Conservation (phyloP, 805 yeast species). For the Jamesozyma piceae region DNA sequence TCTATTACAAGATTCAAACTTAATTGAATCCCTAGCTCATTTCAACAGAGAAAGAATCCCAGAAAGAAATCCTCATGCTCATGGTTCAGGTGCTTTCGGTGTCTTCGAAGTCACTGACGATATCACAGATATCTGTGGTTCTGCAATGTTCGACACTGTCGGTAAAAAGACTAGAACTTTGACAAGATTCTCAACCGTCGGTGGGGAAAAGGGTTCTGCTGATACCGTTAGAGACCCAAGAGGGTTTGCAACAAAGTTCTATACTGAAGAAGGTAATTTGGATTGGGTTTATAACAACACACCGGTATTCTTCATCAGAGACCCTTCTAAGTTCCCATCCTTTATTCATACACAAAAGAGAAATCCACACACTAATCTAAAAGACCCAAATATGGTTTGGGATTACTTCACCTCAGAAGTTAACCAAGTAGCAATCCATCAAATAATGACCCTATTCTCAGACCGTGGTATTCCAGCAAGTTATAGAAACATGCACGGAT, state of each 20-base stretch:
- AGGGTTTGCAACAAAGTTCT: slow-evolving; percentile 58
- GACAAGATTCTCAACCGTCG: slow-evolving; percentile 67
- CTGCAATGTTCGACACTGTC: slow-evolving; percentile 59
- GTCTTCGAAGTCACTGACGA: slow-evolving; percentile 81
- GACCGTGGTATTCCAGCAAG: slow-evolving; percentile 55
- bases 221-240: slow-evolving; percentile 63
- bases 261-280: slow-evolving; percentile 57
- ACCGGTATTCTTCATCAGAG: slow-evolving; percentile 56
- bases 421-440: slow-evolving; percentile 72
- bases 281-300: slow-evolving; percentile 72
- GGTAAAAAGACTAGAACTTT: slow-evolving; percentile 72
- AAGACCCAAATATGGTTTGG: slow-evolving; percentile 78
- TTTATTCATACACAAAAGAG: slow-evolving; percentile 65
- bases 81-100: slow-evolving; percentile 88
- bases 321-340: slow-evolving; percentile 54
- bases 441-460: slow-evolving; percentile 49
- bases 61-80: slow-evolving; percentile 88
- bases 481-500: slow-evolving; percentile 52
- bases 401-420: slow-evolving; percentile 53
- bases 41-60: slow-evolving; percentile 87
- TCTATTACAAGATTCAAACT: slow-evolving; percentile 69
- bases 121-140: slow-evolving; percentile 58
- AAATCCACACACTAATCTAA: slow-evolving; percentile 60
- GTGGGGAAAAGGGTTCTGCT: slow-evolving; percentile 59
- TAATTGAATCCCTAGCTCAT: slow-evolving; percentile 75